Evolutionary conservation across 176 grass and related monocot genomes (phyloP).

Genomic region (Thalia dealbata): DNA sequence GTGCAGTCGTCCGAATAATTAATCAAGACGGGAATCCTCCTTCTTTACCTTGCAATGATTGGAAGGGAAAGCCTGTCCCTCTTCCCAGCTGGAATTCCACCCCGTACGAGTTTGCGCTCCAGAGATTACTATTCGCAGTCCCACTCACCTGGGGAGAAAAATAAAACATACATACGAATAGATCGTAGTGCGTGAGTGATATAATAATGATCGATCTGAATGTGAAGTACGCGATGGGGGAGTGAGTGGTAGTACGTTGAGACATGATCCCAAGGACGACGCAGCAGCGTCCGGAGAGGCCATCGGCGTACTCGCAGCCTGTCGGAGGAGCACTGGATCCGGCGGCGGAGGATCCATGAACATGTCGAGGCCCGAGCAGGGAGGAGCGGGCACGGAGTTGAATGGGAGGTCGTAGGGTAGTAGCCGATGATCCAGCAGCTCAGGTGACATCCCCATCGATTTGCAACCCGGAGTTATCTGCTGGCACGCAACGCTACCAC

Average conservation of each 20-base stretch:
- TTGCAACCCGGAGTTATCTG: conserved; percentile 39
- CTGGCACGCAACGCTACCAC: background rate
- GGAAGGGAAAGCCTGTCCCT: conserved; percentile 44
- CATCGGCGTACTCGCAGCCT: conserved; percentile 8
- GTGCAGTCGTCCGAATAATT: conserved; percentile 17
- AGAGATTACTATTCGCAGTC: conserved; percentile 20
- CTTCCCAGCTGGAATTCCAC: conserved; percentile 22
- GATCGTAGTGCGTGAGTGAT: too few species aligned
- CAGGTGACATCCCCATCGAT: conserved; percentile 25
- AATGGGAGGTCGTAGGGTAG: conserved; percentile 54
- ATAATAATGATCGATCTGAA: too few species aligned
- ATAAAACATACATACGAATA: too few species aligned
- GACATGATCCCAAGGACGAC: conserved; percentile 33
- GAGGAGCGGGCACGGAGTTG: conserved; percentile 36
- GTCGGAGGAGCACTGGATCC: conserved; percentile 19
- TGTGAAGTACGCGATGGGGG: too few species aligned
- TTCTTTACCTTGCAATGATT: conserved; percentile 60
- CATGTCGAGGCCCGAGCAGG: conserved; percentile 46
- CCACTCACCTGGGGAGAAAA: conserved; percentile 50
- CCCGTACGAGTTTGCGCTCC: conserved; percentile 38
- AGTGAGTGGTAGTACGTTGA: conserved; percentile 35
- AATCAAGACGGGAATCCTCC: conserved; percentile 2
- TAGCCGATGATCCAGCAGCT: conserved; percentile 40
- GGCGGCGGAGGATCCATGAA: conserved; percentile 31
- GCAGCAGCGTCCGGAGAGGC: conserved; percentile 2